Evolutionary conservation across 148 eudicot genomes (phyloP).

Genomic region (Hydrangea macrophylla): DNA sequence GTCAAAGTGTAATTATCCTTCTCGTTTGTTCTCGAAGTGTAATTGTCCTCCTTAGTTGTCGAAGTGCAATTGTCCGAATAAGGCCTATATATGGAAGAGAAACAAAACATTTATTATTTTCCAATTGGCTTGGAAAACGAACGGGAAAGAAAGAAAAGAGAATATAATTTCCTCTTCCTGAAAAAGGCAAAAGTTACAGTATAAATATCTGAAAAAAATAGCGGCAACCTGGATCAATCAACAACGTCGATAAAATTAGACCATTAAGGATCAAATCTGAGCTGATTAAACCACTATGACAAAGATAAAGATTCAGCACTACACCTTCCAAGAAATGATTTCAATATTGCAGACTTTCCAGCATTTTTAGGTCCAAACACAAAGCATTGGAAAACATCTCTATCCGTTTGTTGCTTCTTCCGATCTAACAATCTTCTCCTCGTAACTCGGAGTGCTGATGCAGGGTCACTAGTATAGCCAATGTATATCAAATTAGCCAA

Average conservation of each 20-base stretch:
- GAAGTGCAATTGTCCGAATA: slow-evolving; percentile 31
- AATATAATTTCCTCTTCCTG: not conserved
- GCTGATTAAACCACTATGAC: not conserved
- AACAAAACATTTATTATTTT: not conserved
- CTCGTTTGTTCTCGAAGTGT: slow-evolving; percentile 23
- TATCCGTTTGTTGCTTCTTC: slow-evolving; percentile 48
- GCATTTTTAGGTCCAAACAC: slow-evolving; percentile 55
- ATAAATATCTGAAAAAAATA: not conserved
- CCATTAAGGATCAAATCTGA: slow-evolving; percentile 1
- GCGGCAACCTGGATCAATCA: not conserved
- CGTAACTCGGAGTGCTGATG: slow-evolving; percentile 50
- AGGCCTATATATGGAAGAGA: slow-evolving; percentile 30
- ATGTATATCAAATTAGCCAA: slow-evolving; percentile 49
- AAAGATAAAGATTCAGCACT: not conserved
- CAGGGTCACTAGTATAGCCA: slow-evolving; percentile 43
- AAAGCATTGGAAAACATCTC: slow-evolving; percentile 55
- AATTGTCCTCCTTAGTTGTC: too few relatives aligned
- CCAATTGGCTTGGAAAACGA: not conserved
- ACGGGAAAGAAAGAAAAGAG: not conserved
- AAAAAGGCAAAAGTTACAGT: not conserved
- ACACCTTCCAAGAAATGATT: slow-evolving; percentile 51
- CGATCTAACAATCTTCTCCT: slow-evolving; percentile 46
- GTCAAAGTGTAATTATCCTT: slow-evolving; percentile 21
- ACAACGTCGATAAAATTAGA: not conserved
- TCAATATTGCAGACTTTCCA: slow-evolving; percentile 51